Evolutionary conservation across 208 protist species (phyloP).

Genomic region (Trypanosoma cruzi): DNA sequence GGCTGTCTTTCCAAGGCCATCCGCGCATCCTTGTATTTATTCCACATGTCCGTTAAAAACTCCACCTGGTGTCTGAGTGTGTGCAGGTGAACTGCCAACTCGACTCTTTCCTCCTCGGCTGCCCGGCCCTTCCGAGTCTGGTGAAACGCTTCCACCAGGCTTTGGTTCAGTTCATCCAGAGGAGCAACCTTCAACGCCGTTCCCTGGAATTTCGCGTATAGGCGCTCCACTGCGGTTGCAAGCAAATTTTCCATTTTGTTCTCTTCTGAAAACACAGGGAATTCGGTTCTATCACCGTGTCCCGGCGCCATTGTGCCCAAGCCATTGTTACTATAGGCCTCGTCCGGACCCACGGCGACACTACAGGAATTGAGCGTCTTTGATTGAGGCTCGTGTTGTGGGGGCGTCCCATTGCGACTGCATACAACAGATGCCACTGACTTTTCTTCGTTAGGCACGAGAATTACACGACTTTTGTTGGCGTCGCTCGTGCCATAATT

Average conservation of each 20-base stretch:
- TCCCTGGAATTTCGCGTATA: conserved; percentile 51
- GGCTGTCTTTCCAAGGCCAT: conserved; percentile 25
- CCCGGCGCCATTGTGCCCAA: not conserved
- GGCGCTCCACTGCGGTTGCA: conserved; percentile 23
- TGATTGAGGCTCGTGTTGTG: not conserved
- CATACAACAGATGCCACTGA: not conserved
- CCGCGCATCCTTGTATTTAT: conserved; percentile 26
- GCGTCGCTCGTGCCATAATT: not conserved
- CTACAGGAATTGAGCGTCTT: not conserved
- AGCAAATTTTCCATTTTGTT: conserved; percentile 14
- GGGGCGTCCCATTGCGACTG: not conserved
- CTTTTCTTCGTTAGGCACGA: not conserved
- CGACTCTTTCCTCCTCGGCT: conserved; percentile 35
- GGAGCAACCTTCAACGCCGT: conserved; percentile 52
- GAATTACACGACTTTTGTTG: not conserved
- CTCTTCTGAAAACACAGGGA: conserved; percentile 17
- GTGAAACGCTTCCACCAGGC: conserved; percentile 37
- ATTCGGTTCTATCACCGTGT: not conserved
- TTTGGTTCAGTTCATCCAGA: conserved; percentile 61
- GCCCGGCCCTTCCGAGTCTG: conserved; percentile 13
- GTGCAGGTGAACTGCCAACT: conserved; percentile 69
- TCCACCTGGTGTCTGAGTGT: conserved; percentile 48
- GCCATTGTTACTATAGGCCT: not conserved
- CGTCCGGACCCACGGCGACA: conserved; percentile 3
- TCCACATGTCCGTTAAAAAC: conserved; percentile 28